These are phyloP conservation scores for Mesembryanthemum crystallinum DNA, from an alignment of 148 eudicot species.

Conservation along the genomic window DNA sequence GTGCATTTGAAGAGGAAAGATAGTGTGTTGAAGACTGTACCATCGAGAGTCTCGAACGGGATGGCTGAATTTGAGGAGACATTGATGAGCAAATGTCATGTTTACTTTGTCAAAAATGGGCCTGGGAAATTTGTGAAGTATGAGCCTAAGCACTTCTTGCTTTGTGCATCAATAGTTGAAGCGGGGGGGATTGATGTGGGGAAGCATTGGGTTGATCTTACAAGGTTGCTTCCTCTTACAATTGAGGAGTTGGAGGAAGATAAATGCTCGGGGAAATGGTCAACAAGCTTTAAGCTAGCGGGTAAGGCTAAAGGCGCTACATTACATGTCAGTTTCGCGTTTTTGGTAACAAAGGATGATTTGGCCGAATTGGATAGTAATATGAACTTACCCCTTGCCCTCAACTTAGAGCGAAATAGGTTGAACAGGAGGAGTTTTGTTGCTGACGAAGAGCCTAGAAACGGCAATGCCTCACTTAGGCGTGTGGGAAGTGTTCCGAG, in stretches of 20 bases:
- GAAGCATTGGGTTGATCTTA: slow-evolving; percentile 75
- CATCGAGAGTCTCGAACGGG: slow-evolving; percentile 44
- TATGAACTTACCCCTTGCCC: slow-evolving; percentile 32
- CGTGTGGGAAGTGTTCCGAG: slow-evolving; percentile 48
- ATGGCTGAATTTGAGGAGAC: slow-evolving; percentile 69
- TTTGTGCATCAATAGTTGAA: slow-evolving; percentile 49
- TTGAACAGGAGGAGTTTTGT: slow-evolving; percentile 22
- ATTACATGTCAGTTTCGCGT: slow-evolving; percentile 75
- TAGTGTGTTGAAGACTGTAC: slow-evolving; percentile 38
- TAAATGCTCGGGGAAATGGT: slow-evolving; percentile 71
- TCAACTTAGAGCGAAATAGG: slow-evolving; percentile 27
- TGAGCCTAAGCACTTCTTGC: slow-evolving; percentile 64
- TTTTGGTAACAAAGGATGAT: slow-evolving; percentile 42
- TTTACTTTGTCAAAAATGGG: slow-evolving; percentile 56
- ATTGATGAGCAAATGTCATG: slow-evolving; percentile 51
- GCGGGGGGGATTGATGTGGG: slow-evolving; percentile 54
- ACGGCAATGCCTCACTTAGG: slow-evolving; percentile 32
- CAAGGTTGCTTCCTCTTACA: slow-evolving; percentile 83
- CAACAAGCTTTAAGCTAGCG: slow-evolving; percentile 67
- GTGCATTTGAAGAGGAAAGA: slow-evolving; percentile 66
- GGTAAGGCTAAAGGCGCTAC: slow-evolving; percentile 73
- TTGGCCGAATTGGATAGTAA: slow-evolving; percentile 33
- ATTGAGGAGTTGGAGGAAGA: slow-evolving; percentile 69
- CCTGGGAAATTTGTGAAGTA: slow-evolving; percentile 58
- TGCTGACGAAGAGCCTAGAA: slow-evolving; percentile 30